Base-by-base conservation (phyloP, 768 basidiomycete genomes). In the Calocera cornea region DNA sequence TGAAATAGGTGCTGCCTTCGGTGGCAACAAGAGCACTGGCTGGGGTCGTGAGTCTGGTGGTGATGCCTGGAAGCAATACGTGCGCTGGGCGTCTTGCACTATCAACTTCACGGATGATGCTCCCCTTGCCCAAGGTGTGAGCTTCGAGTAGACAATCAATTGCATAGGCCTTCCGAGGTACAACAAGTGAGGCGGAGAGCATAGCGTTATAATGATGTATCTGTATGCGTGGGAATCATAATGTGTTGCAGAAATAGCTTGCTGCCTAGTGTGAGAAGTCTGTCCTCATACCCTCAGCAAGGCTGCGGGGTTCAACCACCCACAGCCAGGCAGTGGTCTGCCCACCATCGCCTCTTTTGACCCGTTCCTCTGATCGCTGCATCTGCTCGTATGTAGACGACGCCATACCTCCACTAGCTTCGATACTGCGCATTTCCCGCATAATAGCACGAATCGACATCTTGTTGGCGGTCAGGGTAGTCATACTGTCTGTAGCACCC, bases 41-140 rank as follows among this genome's bases (percentile, higher is more conserved):
- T 72, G 89, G 93, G 95, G 95, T 22, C 86, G 95, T 64, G 95
- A 98, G 79, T 92, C 91, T 7, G 95, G 95, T 41, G 95, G 95
- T 65, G 95, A 97, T 77, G 89, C 95, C n/a, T 98, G 95, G 95
- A 94, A 95, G 76, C 91, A 95, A 76, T 94, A 94, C 72, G 89
- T 94, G 41, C 85, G 92, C 65, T 74, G 69, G 90, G 87, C 88
- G 76, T 85, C 89, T 54, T 94, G 91, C 76, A 97, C 95, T 12
- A 79, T 97, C 76, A 97, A 97, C 78, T 97, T 89, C 78, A 91
- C 90, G 41, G 85, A 93, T 75, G 84, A 87, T 71, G 87, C 92
- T 49, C 93, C 91, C 10, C 80, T 98, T 38, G 95, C 95, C 0
- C 95, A 98, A 77, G 95, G 95, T 8, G 93, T 98, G 69, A 86